phyloP scores from a whole-genome alignment of 257 asterid species.

The Vinca minor region DNA sequence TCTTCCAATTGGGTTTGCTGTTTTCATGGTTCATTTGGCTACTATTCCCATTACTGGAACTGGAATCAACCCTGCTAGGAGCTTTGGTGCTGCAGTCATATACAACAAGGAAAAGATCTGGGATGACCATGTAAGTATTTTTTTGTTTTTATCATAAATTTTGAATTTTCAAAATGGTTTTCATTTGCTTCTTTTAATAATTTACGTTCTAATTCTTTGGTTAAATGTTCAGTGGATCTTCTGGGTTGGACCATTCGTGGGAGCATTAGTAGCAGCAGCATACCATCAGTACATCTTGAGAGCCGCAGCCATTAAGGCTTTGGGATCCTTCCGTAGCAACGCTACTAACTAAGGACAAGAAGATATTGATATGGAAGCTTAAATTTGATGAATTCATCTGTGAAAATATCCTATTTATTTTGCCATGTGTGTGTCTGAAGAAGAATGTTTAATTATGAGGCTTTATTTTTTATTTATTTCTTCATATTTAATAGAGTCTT shows the following conservation, averaged over 20 bases:
- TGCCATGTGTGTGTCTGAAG: conserved; percentile 19
- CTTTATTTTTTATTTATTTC: background rate
- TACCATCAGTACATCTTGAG: conserved; percentile 80
- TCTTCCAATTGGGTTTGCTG: conserved; percentile 91
- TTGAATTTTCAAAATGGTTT: background rate
- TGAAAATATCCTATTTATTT: conserved; percentile 14
- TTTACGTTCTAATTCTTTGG: background rate
- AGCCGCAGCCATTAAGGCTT: conserved; percentile 71
- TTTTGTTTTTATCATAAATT: background rate
- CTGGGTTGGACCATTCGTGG: conserved; percentile 88
- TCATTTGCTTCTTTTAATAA: no score
- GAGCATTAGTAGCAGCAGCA: conserved; percentile 76
- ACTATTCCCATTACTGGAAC: conserved; percentile 93
- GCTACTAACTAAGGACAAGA: conserved; percentile 55
- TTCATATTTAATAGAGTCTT: background rate
- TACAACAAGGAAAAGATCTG: conserved; percentile 50
- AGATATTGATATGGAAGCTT: background rate
- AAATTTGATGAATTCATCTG: no score
- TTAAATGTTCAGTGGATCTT: conserved; percentile 69
- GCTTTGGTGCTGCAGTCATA: conserved; percentile 95
- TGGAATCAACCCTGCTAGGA: conserved; percentile 91
- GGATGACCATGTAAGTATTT: conserved; percentile 68
- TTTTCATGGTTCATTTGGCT: conserved; percentile 95
- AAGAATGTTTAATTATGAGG: conserved; percentile 7
- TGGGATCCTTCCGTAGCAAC: conserved; percentile 89